Evolutionary conservation across 768 basidiomycete genomes (phyloP).

Genomic region (Pholiota microspora): DNA sequence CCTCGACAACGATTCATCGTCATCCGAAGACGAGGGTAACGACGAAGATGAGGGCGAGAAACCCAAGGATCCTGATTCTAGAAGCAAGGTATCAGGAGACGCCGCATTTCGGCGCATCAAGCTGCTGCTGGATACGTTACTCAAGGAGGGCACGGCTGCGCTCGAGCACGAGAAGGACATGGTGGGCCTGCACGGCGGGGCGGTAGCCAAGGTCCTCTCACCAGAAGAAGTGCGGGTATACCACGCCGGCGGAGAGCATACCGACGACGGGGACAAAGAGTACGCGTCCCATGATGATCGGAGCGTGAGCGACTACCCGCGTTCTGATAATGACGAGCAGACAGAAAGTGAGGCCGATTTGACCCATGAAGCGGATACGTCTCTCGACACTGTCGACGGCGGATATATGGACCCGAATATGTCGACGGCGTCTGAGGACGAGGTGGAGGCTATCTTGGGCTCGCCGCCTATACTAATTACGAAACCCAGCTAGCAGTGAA

Average conservation of each 20-base stretch:
- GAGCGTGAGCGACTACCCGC: neutral
- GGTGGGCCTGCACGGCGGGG: conserved; percentile 37
- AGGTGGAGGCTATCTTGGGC: conserved; percentile 34
- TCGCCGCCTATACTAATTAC: conserved; percentile 39
- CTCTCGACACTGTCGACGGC: neutral
- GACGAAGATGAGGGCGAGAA: conserved; percentile 37
- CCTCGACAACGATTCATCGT: conserved; percentile 25
- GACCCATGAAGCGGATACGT: neutral
- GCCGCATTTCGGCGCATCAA: conserved; percentile 63
- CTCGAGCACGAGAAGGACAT: conserved; percentile 62
- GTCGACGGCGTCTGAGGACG: conserved; percentile 34
- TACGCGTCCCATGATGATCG: neutral
- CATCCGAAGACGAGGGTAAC: conserved; percentile 41
- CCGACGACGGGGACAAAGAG: conserved; percentile 27
- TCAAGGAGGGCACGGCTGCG: conserved; percentile 57
- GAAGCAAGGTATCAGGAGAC: too few relatives aligned
- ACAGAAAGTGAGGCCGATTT: conserved; percentile 1
- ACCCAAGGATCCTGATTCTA: too few relatives aligned
- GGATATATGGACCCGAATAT: neutral
- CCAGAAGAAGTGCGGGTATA: conserved; percentile 70
- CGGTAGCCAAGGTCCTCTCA: conserved; percentile 68
- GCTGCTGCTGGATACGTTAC: conserved; percentile 57
- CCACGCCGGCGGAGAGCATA: conserved; percentile 34
- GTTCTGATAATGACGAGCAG: neutral
- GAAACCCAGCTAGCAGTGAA: conserved; percentile 23